Evolutionary conservation across 2,329 filamentous ascomycete genomes (phyloP).

Genomic region (Colletotrichum sp.): DNA sequence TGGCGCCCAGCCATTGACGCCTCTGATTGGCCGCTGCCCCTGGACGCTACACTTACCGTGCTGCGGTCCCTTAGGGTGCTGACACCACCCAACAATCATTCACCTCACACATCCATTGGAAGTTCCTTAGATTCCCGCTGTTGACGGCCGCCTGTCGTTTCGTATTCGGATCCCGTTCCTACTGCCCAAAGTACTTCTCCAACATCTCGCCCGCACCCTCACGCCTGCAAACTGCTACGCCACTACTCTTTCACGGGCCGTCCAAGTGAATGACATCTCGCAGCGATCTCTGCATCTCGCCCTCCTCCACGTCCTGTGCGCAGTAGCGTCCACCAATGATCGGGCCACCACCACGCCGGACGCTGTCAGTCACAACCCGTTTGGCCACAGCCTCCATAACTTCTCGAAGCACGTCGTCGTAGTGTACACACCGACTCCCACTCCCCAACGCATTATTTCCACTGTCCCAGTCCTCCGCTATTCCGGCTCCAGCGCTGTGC

Average conservation of each 20-base stretch:
- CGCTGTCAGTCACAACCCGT: neutral
- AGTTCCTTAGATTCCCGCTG: neutral
- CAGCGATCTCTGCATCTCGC: neutral
- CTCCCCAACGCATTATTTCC: neutral
- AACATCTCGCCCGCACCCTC: neutral
- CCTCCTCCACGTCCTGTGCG: neutral
- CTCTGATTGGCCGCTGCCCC: neutral
- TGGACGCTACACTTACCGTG: neutral
- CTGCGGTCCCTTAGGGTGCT: neutral
- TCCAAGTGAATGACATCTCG: neutral
- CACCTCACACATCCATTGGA: neutral
- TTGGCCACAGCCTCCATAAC: neutral
- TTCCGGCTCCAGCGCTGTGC: neutral
- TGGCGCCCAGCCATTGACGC: neutral
- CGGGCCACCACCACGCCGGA: neutral
- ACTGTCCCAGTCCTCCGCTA: neutral
- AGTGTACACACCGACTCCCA: neutral
- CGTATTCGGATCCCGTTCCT: conserved; percentile 3
- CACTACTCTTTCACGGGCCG: neutral
- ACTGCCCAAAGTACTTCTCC: neutral
- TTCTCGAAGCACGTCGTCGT: neutral
- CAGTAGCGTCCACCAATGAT: neutral
- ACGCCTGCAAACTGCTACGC: neutral
- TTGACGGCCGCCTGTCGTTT: neutral
- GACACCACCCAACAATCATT: neutral